Base-by-base conservation (phyloP, 495 filamentous ascomycete genomes). In the Trypethelium eluteriae region DNA sequence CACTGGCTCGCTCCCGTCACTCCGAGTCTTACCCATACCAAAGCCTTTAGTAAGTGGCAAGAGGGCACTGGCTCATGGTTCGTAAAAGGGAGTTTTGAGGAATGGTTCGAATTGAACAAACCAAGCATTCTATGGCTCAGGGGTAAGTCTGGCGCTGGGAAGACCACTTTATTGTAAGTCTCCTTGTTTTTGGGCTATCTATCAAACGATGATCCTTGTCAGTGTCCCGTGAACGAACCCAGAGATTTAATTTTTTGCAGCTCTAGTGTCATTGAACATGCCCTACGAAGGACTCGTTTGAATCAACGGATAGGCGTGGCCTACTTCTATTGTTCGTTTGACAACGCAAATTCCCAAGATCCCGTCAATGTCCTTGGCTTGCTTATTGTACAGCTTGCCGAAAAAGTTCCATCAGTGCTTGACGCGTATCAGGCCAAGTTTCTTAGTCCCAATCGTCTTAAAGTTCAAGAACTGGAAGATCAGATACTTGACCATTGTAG, bases 1-100 rank as follows among this genome's bases (percentile, higher is more conserved):
- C 9, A 39, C n/a, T 69, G 67, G 67, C 50, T 69, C 11, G 63
- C 67, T 47, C 67, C 67, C 47, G 67, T 69, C 6, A 49, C 35
- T 32, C 38, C 64, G 6, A 53, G 36, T 9, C 65, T 39, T 36
- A n/a, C 38, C 39, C 67, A 69, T 53, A n/a, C 38, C 16, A 46
- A 62, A 34, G 53, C 62, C 6, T 39, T 44, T 35, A 61, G 41
- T 38, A 41, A 39, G 38, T 64, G 64, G 18, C 62, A 62, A 36
- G 34, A 25, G 25, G 67, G 67, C 3, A 69, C 64, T 10, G 64
- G 67, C 18, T 10, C n/a, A 10, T 69, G 67, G 67, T 66, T 69
- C 46, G 14, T 69, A 18, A 44, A 69, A 38, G 50, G 47, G 36
- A 5, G 12, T 18, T 39, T 66, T 53, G 64, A 44, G 12, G 53